Evolutionary conservation across 305 asterid genomes (phyloP), one percentile per base, ranked within the genome.

Genomic region (Coffea humblotiana): DNA sequence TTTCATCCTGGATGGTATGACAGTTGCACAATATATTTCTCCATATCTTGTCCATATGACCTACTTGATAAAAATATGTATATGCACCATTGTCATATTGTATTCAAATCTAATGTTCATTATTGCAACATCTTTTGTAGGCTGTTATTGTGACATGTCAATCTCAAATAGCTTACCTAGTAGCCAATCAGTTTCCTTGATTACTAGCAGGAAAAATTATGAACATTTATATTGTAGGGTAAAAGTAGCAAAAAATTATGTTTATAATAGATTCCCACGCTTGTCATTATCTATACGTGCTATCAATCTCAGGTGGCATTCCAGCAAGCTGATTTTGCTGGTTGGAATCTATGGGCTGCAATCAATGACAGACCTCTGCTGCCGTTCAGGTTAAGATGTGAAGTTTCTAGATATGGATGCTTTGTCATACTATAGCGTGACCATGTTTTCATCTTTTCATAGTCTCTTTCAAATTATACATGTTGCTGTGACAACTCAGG

Each of bases 291-390:
- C 35, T 49, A 18, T 74, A 67, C 69, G 49, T 82, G 78, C 71
- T 77, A 45, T 68, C 72, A 79, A 77, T 84, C 68, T 56, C 90
- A 95, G 97, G 99, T 96, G 76, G 99, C 99, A 79, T 91, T 93
- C 84, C 99, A 96, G 87, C 97, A 96, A 89, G 97, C 99, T 63
- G 99, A 96, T 88, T 92, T 94, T 84, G 91, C 97, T 35, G 98
- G 97, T 89, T 96, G 99, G 99, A 96, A 94, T 88, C 83, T 96
- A n/a, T 96, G 99, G 99, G 99, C 99, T 80, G 97, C 98, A 43
- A 96, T 96, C 79, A 96, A 96, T 82, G 92, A 87, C 79, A 89
- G 93, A 49, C 97, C 97, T 69, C 88, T 96, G 76, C 83, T 96
- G 82, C 98, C 99, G 32, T 96, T 94, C 87, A 91, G 98, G 99